phyloP scores from a whole-genome alignment of 768 basidiomycete species.

The Rhizopogon vinicolor region DNA sequence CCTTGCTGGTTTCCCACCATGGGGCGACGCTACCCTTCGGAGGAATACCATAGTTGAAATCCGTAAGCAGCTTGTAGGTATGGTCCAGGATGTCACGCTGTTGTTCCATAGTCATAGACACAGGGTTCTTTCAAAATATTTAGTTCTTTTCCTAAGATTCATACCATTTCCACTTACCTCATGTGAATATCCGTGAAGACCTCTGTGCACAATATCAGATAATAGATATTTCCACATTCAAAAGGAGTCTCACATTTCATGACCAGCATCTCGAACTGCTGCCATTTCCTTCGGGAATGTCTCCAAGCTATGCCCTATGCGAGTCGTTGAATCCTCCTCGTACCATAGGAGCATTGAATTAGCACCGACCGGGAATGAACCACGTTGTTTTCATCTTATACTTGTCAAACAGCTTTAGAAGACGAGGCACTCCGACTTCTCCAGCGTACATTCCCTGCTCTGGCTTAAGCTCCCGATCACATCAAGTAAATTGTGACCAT shows the following conservation, averaged over 20 bases:
- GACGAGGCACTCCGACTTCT: conserved; percentile 64
- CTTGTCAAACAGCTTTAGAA: conserved; percentile 69
- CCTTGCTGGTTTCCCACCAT: conserved; percentile 77
- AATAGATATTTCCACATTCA: not conserved
- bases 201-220: conserved; percentile 28
- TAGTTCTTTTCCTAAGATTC: not conserved
- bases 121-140: conserved; percentile 44
- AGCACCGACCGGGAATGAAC: conserved; percentile 62
- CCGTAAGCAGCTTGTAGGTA: conserved; percentile 59
- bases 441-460: conserved; percentile 65
- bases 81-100: conserved; percentile 69
- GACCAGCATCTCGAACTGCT: conserved; percentile 65
- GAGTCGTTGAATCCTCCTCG: not conserved
- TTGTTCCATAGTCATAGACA: conserved; percentile 54
- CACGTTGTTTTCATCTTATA: conserved; percentile 66
- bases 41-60: conserved; percentile 55
- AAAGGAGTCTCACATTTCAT: conserved; percentile 49
- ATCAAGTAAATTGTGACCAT: not conserved
- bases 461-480: not conserved
- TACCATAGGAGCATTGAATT: not conserved
- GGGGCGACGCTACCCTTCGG: conserved; percentile 68
- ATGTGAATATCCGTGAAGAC: conserved; percentile 69
- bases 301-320: conserved; percentile 62
- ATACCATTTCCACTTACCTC: conserved; percentile 34
- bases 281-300: conserved; percentile 71